These are phyloP conservation scores for Triticum timopheevii DNA, from an alignment of 176 grass and related monocot genomes.

Conservation along the genomic window DNA sequence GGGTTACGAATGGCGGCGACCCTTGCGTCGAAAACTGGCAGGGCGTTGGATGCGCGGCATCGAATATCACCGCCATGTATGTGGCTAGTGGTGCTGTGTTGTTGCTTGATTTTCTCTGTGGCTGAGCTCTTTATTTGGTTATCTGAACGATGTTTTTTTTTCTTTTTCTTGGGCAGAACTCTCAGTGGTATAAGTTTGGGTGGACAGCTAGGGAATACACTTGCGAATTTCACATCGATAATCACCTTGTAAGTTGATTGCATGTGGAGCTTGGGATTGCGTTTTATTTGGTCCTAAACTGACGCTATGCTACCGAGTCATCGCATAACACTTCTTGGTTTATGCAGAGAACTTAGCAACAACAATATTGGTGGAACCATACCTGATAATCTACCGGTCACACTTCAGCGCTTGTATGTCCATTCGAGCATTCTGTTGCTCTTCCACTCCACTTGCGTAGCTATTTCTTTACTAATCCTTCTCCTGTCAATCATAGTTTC, in stretches of 20 bases:
- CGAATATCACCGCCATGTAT: conserved; percentile 97
- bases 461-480: conserved; percentile 20
- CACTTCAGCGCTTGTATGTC: conserved; percentile 78
- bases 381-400: conserved; percentile 79
- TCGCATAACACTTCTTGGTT: conserved; percentile 29
- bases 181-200: conserved; percentile 76
- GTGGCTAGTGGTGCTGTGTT: conserved; percentile 21
- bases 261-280: conserved; percentile 27
- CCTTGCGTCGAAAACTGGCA: conserved; percentile 85
- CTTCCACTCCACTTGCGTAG: neutral
- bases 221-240: conserved; percentile 84
- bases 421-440: neutral
- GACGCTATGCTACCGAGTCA: neutral
- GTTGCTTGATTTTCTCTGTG: conserved; percentile 4
- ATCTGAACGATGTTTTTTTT: conserved; percentile 33
- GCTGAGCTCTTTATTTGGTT: neutral
- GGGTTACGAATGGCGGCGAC: conserved; percentile 74
- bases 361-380: conserved; percentile 96
- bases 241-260: conserved; percentile 71
- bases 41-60: conserved; percentile 66
- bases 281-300: neutral
- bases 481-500: conserved; percentile 54
- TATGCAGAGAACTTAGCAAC: conserved; percentile 84
- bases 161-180: conserved; percentile 46
- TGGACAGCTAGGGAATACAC: conserved; percentile 72